Percentiles rank a stretch among this genome's conserved stretches.
These are phyloP conservation scores for Citrus sp. DNA, from an alignment of 345 rosid species.

Conservation along the genomic window DNA sequence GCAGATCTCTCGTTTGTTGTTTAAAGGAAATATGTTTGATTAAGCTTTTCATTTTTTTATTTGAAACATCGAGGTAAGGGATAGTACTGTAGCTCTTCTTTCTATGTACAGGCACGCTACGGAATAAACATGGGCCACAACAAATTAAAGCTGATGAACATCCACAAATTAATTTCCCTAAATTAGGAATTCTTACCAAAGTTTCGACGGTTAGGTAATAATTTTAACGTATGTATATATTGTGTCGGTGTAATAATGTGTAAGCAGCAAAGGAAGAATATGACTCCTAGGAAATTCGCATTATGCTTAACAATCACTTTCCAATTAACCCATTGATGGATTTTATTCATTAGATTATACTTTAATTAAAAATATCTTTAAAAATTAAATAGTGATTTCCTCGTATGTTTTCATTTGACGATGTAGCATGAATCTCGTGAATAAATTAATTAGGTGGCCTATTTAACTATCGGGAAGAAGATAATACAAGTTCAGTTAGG, in stretches of 20 bases:
- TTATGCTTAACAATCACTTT: background rate
- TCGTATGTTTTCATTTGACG: background rate
- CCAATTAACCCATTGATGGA: background rate
- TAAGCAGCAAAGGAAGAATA: background rate
- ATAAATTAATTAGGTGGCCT: background rate
- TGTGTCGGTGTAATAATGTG: background rate
- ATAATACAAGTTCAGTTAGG: background rate
- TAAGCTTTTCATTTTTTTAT: background rate
- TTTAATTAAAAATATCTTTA: background rate
- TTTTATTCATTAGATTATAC: background rate
- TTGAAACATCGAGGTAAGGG: conserved; percentile 9
- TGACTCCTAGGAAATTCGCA: background rate
- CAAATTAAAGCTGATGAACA: conserved; percentile 5
- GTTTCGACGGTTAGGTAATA: background rate
- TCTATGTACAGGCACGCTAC: conserved; percentile 37
- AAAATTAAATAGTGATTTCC: background rate
- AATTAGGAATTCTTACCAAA: background rate
- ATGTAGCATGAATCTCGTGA: background rate
- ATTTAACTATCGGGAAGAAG: background rate
- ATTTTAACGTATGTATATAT: background rate
- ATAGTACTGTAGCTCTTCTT: conserved; percentile 36
- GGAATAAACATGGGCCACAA: conserved; percentile 22
- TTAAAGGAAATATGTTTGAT: conserved; percentile 16
- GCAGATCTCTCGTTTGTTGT: conserved; percentile 42
- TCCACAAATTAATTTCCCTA: background rate